Evolutionary conservation across 1,139 yeast species (phyloP).

Genomic region (Protomyces inundatus): DNA sequence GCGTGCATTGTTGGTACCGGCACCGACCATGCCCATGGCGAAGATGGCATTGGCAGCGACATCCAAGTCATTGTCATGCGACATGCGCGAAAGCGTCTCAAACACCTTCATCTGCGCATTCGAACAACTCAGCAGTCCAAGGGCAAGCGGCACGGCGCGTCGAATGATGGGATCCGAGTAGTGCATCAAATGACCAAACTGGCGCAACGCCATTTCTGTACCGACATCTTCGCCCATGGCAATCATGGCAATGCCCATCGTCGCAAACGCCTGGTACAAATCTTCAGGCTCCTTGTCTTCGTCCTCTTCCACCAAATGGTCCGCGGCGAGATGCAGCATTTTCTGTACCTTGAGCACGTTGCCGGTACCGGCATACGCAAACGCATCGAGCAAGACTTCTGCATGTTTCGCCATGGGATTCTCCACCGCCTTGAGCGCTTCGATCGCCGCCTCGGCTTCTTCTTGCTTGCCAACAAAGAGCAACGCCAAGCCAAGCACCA

Average conservation of each 20-base stretch:
- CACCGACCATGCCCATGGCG: slow-evolving; percentile 96
- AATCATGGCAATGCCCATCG: slow-evolving; percentile 85
- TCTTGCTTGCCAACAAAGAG: slow-evolving; percentile 86
- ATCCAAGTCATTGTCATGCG: slow-evolving; percentile 91
- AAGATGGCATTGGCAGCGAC: slow-evolving; percentile 94
- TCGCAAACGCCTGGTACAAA: slow-evolving; percentile 70
- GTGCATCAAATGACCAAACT: slow-evolving; percentile 91
- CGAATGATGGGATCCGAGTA: slow-evolving; percentile 90
- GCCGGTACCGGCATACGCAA: slow-evolving; percentile 98
- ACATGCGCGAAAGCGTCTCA: slow-evolving; percentile 90
- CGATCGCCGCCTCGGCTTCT: slow-evolving; percentile 90
- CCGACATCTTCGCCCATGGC: slow-evolving; percentile 99
- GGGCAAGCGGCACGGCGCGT: slow-evolving; percentile 93
- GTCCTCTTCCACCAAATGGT: slow-evolving; percentile 44
- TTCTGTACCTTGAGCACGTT: slow-evolving; percentile 93
- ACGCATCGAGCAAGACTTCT: slow-evolving; percentile 82
- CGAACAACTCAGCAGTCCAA: slow-evolving; percentile 90
- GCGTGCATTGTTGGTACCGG: slow-evolving; percentile 98
- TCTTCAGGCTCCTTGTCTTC: slow-evolving; percentile 48
- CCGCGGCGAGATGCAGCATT: slow-evolving; percentile 69
- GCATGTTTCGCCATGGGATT: slow-evolving; percentile 89
- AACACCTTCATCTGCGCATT: slow-evolving; percentile 97
- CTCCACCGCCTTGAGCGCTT: slow-evolving; percentile 89
- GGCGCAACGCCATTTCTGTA: slow-evolving; percentile 94
- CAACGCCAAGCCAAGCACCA: slow-evolving; percentile 88